Base-by-base conservation (phyloP, 1,284 basidiomycete species). In the Wallemia mellicola region DNA sequence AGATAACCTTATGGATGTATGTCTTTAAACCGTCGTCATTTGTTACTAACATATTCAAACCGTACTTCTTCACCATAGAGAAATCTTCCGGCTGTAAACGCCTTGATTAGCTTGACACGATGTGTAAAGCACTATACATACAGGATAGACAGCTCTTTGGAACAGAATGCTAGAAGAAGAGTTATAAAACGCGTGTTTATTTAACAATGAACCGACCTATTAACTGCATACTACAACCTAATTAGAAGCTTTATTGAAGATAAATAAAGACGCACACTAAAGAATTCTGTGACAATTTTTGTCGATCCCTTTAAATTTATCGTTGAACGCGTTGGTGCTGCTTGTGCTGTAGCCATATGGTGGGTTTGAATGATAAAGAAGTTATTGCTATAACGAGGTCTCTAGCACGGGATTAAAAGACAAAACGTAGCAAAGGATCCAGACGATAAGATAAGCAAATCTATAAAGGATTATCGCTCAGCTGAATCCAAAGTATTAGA, bases 41-140 rank as follows among this genome's bases (percentile, higher is more conserved):
- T 1, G 89, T 94, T 1, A 94, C 82, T 27, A 98, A 77, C 65
- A 99, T 86, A 1, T 88, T 91, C 64, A 96, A 81, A 0, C 92
- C 92, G 66, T 96, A 98, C 63, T 72, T 73, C 61, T 65, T 65
- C 60, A 66, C 62, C 63, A 65, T 61, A 60, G 71, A 72, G 65
- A 48, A 48, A n/a, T 48, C 24, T 2, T 2, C 25, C 26, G 1
- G 26, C 19, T 57, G 19, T 22, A n/a, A n/a, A n/a, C 17, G 27
- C 22, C 26, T 54, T 22, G 17, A 32, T 32, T 7, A 32, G 30
- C 30, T 32, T 32, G 9, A 19, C 30, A 32, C 30, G 19, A 32
- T 7, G n/a, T n/a, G 38, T 48, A 15, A 7, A 48, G 22, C 5
- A 11, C 38, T 5, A 22, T n/a, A 48, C 38, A 17, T 17, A 48